A percentile compares a stretch with the other conserved stretches of the same genome.
Conservation (phyloP, 2,329 filamentous ascomycete genomes). For the Dactylonectria estremocensis region DNA sequence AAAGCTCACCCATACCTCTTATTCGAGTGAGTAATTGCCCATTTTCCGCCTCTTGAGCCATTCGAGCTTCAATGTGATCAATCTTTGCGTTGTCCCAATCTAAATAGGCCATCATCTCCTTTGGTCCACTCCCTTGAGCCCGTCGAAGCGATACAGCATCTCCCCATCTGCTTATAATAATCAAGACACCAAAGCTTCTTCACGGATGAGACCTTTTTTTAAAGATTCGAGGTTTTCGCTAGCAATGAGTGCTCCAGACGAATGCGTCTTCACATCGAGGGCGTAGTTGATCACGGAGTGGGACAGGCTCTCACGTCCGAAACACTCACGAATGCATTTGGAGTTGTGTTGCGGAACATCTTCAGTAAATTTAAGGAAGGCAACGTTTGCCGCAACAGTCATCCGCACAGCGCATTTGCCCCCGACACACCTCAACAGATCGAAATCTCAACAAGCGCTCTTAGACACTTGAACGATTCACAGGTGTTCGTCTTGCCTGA, state of each 20-base stretch:
- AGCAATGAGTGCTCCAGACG: constrained; percentile 2
- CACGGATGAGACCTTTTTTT: too few relatives aligned
- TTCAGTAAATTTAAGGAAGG: neutral
- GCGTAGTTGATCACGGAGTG: neutral
- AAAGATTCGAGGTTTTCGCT: neutral
- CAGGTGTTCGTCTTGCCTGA: too few relatives aligned
- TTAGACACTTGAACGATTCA: neutral
- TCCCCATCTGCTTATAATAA: too few relatives aligned
- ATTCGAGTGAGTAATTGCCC: too few relatives aligned
- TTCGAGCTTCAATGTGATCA: too few relatives aligned
- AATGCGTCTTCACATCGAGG: neutral
- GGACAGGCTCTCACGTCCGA: constrained; percentile 5
- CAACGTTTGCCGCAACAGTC: neutral
- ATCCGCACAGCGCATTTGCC: neutral
- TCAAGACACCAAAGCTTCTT: too few relatives aligned
- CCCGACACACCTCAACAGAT: neutral
- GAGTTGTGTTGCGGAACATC: neutral
- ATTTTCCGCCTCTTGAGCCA: too few relatives aligned
- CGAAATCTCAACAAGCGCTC: neutral
- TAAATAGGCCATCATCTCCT: too few relatives aligned
- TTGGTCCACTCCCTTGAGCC: too few relatives aligned
- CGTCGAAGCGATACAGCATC: too few relatives aligned
- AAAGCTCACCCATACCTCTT: too few relatives aligned
- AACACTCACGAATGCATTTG: neutral
- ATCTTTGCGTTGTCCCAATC: too few relatives aligned